Conservation (phyloP, 345 rosid genomes). For the Ceriops tagal region DNA sequence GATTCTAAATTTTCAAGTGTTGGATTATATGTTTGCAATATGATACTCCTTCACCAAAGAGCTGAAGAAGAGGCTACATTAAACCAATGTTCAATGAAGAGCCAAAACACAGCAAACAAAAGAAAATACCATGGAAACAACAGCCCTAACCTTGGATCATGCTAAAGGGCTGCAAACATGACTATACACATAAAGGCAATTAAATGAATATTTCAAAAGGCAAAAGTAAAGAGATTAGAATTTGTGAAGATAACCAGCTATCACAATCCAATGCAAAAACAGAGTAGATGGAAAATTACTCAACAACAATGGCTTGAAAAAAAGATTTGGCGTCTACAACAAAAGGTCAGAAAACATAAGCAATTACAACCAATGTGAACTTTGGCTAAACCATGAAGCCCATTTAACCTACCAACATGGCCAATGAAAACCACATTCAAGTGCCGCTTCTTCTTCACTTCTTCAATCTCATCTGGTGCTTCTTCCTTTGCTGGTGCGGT, state of each 20-base stretch:
- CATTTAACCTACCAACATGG: slow-evolving; percentile 80
- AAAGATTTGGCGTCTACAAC: neutral
- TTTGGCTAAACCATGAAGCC: neutral
- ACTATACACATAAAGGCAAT: no score
- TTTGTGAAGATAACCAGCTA: neutral
- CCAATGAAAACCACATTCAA: slow-evolving; percentile 96
- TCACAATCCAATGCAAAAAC: neutral
- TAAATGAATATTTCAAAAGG: no score
- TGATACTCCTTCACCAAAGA: no score
- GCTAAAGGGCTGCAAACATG: no score
- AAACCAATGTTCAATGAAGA: neutral
- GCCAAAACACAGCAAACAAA: no score
- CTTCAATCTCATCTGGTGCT: slow-evolving; percentile 35
- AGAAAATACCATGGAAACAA: no score
- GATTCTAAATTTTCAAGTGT: no score
- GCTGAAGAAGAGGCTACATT: neutral
- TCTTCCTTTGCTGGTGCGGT: slow-evolving; percentile 41
- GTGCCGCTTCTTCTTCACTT: slow-evolving; percentile 58
- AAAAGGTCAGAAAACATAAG: neutral
- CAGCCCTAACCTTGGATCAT: no score
- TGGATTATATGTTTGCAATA: no score
- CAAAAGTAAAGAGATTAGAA: neutral
- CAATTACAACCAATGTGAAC: neutral
- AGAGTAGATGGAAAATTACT: neutral
- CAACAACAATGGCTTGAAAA: neutral